A percentile compares a stretch with the other conserved stretches of the same genome.
Evolutionary conservation across 768 basidiomycete genomes (phyloP).

Genomic region (Coprinellus aureogranulatus): DNA sequence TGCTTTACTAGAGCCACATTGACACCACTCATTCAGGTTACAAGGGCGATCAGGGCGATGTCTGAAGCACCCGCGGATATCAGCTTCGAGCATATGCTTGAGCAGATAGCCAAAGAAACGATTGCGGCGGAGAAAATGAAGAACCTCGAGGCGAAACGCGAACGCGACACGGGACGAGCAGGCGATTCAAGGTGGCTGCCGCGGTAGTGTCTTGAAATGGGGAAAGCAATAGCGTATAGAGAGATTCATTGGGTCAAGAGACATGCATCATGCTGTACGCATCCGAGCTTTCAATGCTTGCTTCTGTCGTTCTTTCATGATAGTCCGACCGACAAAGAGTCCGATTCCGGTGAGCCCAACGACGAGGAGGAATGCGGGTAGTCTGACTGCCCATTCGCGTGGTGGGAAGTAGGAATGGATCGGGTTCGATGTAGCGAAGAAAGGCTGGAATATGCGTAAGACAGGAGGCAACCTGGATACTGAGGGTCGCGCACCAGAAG

Average conservation of each 20-base stretch:
- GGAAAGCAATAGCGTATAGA: slow-evolving; percentile 11
- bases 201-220: not conserved
- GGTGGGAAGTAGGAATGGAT: slow-evolving; percentile 80
- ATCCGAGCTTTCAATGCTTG: slow-evolving; percentile 60
- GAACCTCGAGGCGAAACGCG: slow-evolving; percentile 40
- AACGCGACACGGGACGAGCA: slow-evolving; percentile 22
- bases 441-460: slow-evolving; percentile 51
- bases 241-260: slow-evolving; percentile 1
- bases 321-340: slow-evolving; percentile 72
- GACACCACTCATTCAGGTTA: slow-evolving; percentile 40
- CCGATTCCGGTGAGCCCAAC: slow-evolving; percentile 80
- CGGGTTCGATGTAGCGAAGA: slow-evolving; percentile 72
- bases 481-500: slow-evolving; percentile 58
- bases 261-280: slow-evolving; percentile 51
- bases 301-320: slow-evolving; percentile 71
- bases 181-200: slow-evolving; percentile 1
- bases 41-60: slow-evolving; percentile 51
- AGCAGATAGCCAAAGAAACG: slow-evolving; percentile 61
- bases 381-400: slow-evolving; percentile 87
- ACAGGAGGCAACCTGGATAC: slow-evolving; percentile 3
- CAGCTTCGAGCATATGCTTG: slow-evolving; percentile 44
- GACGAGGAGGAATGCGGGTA: slow-evolving; percentile 82
- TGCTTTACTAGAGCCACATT: not conserved
- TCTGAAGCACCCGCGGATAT: slow-evolving; percentile 50
- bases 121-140: slow-evolving; percentile 70